Percentiles rank a stretch among this genome's conserved stretches.
These are phyloP conservation scores for Podaxis sp. DNA, from an alignment of 768 basidiomycete species.

Conservation along the genomic window DNA sequence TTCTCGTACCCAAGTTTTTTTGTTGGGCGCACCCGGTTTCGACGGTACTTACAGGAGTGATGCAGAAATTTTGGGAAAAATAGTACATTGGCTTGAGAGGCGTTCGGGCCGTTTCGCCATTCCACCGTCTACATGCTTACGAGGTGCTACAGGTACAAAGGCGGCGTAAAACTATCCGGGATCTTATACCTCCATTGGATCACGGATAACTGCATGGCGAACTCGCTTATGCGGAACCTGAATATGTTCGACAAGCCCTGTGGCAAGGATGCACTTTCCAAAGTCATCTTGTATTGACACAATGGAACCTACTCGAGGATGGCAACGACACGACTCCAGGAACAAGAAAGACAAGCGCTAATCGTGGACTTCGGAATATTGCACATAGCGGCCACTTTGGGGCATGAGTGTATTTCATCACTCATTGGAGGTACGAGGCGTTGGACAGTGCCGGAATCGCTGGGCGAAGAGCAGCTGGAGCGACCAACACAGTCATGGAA, in stretches of 20 bases:
- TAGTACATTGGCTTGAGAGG: conserved; percentile 22
- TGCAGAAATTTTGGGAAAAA: conserved; percentile 19
- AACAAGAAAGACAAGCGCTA: background rate
- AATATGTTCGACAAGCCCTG: conserved; percentile 35
- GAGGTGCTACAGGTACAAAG: conserved; percentile 22
- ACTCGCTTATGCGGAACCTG: too few relatives aligned
- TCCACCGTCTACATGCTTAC: background rate
- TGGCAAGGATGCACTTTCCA: conserved; percentile 40
- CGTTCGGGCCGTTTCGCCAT: conserved; percentile 5
- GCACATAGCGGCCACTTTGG: background rate
- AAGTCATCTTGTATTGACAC: conserved; percentile 47
- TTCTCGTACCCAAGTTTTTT: too few relatives aligned
- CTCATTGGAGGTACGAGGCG: background rate
- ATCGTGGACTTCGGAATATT: background rate
- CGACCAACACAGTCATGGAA: background rate
- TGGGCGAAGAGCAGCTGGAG: background rate
- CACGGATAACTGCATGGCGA: conserved; percentile 34
- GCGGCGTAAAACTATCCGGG: conserved; percentile 25
- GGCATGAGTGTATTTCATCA: background rate
- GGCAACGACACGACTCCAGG: too few relatives aligned
- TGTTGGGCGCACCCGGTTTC: conserved; percentile 26
- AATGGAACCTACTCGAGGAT: conserved; percentile 31
- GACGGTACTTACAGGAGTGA: conserved; percentile 22
- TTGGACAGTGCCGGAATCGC: background rate
- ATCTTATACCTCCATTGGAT: conserved; percentile 31